These are phyloP conservation scores for Fusarium abutilonis DNA, from an alignment of 2,329 filamentous ascomycete species.

Conservation along the genomic window DNA sequence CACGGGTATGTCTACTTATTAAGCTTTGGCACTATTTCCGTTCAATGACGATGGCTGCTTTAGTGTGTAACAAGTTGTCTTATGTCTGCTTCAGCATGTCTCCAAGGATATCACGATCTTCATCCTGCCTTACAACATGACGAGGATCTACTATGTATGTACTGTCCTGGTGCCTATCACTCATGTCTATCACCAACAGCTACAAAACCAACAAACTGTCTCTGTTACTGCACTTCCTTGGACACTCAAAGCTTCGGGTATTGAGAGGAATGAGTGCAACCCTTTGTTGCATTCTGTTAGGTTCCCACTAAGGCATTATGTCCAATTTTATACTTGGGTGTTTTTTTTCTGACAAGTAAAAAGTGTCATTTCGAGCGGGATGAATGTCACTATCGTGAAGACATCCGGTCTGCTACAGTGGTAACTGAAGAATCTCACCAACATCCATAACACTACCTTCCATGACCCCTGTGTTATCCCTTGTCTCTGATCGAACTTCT, in stretches of 20 bases:
- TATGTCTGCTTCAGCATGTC: constrained; percentile 22
- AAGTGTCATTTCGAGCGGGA: too few relatives aligned
- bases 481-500: constrained; percentile 35
- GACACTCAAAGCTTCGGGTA: neutral
- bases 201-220: neutral
- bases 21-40: constrained; percentile 8
- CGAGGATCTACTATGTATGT: constrained; percentile 17
- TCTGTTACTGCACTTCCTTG: neutral
- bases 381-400: neutral
- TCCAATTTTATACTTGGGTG: neutral
- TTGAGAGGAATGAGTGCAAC: neutral
- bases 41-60: constrained; percentile 8
- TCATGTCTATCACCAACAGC: constrained; percentile 16
- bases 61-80: constrained; percentile 30
- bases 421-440: constrained; percentile 21
- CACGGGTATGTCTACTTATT: constrained; percentile 2
- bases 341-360: neutral
- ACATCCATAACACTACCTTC: constrained; percentile 32
- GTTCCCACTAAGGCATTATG: neutral
- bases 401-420: constrained; percentile 1
- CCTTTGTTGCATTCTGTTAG: neutral
- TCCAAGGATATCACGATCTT: constrained; percentile 27
- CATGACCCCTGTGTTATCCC: constrained; percentile 30
- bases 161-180: constrained; percentile 5
- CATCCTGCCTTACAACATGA: constrained; percentile 11